Evolutionary conservation across 208 protist species (phyloP), one percentile per base, ranked within the genome.

Genomic region (Jaenimonas drosophilae): DNA sequence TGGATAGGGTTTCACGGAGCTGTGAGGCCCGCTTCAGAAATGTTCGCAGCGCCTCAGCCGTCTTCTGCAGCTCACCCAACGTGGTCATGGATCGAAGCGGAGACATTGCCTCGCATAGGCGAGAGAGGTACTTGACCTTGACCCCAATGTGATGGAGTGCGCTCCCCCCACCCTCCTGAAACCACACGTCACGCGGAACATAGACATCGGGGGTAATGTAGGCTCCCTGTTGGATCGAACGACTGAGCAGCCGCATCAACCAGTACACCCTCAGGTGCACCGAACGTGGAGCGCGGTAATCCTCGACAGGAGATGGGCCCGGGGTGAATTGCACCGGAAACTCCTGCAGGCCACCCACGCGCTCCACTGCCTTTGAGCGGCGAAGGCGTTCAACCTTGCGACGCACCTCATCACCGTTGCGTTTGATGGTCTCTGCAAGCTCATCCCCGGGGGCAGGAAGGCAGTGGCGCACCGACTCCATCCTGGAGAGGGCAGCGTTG

Each of bases 141-240:
- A 70, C 57, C 12, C 60, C 57, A 17, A 81, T 70, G 39, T 72
- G 71, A 11, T 44, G 45, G 16, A 91, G 45, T 5, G 62, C 63
- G 1, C 54, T 51, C 6, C 49, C 54, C 26, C 61, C 75, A 31
- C 82, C 76, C 31, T 70, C 52, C 55, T 91, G 82, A 27, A 70
- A 60, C 77, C 82, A 91, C 38, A 91, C 77, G 11, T 84, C 73
- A 23, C 64, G 59, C 14, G 59, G 63, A 3, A 91, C 77, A 59
- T 83, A 91, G 44, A 91, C 64, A 37, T 73, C 61, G 7, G 82
- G 82, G 0, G 82, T 81, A 23, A 91, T 44, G 49, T 79, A 91
- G 14, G 76, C 76, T 21, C 82, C 82, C 32, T 73, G 57, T 21
- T 76, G 74, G 29, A 91, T 91, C 5, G 82, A 91, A 9, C 59